Conservation (phyloP, 352 stramenopile species). For the Phytophthora hibernalis region DNA sequence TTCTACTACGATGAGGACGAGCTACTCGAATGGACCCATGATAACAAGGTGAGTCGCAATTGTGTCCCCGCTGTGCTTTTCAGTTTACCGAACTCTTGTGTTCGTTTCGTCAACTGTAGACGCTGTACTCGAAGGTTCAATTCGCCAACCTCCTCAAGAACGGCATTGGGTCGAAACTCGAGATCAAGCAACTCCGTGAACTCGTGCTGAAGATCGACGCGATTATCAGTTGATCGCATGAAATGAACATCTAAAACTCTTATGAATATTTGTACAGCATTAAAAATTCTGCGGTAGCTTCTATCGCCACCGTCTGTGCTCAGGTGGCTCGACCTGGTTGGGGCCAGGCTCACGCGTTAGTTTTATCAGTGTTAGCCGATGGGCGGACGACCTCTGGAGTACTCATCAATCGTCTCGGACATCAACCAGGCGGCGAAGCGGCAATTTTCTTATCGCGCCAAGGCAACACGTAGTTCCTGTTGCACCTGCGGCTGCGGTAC, state of each 20-base stretch:
- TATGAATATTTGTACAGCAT: slow-evolving; percentile 54
- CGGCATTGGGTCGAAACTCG: slow-evolving; percentile 61
- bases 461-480: slow-evolving; percentile 59
- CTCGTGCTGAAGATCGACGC: slow-evolving; percentile 72
- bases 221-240: slow-evolving; percentile 45
- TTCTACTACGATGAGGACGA: slow-evolving; percentile 91
- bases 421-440: background rate
- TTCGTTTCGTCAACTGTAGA: slow-evolving; percentile 38
- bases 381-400: no score
- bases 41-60: slow-evolving; percentile 61
- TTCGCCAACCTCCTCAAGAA: slow-evolving; percentile 76
- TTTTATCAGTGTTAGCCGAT: background rate
- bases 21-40: slow-evolving; percentile 82
- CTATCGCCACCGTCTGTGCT: slow-evolving; percentile 39
- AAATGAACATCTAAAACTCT: slow-evolving; percentile 18
- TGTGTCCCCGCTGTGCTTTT: background rate
- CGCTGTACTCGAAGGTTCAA: slow-evolving; percentile 63
- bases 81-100: slow-evolving; percentile 1
- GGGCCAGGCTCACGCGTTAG: slow-evolving; percentile 6
- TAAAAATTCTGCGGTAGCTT: slow-evolving; percentile 41
- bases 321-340: slow-evolving; percentile 15
- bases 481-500: slow-evolving; percentile 68
- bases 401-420: slow-evolving; percentile 7
- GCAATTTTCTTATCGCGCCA: slow-evolving; percentile 41
- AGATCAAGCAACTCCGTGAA: slow-evolving; percentile 60